These are phyloP conservation scores for Puccinia polysora DNA, from an alignment of 1,284 basidiomycete genomes.

Conservation along the genomic window DNA sequence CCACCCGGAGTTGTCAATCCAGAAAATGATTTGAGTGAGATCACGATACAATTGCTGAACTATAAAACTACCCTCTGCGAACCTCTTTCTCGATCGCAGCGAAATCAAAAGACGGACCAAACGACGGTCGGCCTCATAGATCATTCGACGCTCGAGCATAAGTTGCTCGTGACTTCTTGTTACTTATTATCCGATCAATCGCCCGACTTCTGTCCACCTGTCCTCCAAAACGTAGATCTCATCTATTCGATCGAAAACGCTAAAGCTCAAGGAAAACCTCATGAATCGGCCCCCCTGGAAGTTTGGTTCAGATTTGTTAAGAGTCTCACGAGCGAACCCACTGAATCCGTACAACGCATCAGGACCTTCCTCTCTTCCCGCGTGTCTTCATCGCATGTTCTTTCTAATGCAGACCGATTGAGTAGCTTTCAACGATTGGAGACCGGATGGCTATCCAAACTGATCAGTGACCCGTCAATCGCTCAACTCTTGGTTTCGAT, in stretches of 20 bases:
- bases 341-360: slow-evolving; percentile 5
- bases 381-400: neutral
- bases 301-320: slow-evolving; percentile 12
- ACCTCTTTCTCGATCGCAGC: too few species aligned
- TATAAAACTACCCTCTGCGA: slow-evolving; percentile 13
- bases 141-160: neutral
- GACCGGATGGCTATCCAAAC: slow-evolving; percentile 18
- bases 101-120: neutral
- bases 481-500: slow-evolving; percentile 6
- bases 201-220: neutral
- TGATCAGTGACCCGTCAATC: slow-evolving; percentile 19
- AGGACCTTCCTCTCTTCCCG: neutral
- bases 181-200: slow-evolving; percentile 3
- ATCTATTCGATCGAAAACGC: neutral
- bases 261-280: neutral
- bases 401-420: neutral
- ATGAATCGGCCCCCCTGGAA: neutral
- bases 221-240: neutral
- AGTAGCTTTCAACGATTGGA: slow-evolving; percentile 26
- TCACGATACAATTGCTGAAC: slow-evolving; percentile 20
- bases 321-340: neutral
- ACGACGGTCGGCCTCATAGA: neutral
- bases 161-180: slow-evolving; percentile 6
- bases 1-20: neutral
- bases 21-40: slow-evolving; percentile 9